Evolutionary conservation across 2,329 filamentous ascomycete species (phyloP), one percentile per base, ranked within the genome.

Genomic region (Pyrenochaeta sp.): DNA sequence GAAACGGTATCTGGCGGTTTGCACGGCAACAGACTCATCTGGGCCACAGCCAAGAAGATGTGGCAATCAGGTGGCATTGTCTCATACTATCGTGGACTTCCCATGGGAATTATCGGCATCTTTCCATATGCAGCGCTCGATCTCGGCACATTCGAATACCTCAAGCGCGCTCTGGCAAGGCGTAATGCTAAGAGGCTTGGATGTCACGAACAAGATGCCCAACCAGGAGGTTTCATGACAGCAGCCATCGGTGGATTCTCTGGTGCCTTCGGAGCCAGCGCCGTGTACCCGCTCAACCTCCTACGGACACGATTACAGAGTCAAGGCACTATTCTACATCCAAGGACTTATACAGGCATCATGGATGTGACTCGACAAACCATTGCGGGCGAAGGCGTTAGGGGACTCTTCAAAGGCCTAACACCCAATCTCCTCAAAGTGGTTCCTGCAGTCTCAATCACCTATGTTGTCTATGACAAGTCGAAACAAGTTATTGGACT

Each of bases 51-150:
- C 3, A 81, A 83, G 67, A 96, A 91, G 69, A 96, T 99, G 87
- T 90, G 86, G 78, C 81, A 80, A 27, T 82, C 85, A 46, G 88
- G 89, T 45, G 90, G 90, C 15, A 57, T 92, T 19, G 78, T 82
- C 21, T 81, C 89, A 6, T 93, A 91, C 52, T 99, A 97, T 71
- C 90, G 93, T 40, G 94, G 94, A 27, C 81, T 99, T 22, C 92
- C 91, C 0, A 94, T 97, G 83, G 94, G 94, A 11, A 80, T 99
- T 3, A 76, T 96, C 36, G 94, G 94, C 68, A 96, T 97, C 85
- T 99, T 99, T 63, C 94, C 94, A 0, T 99, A 97, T 71, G 93
- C 91, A 28, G 94, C 94, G 35, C 95, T 99, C 65, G 94, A 99
- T 67, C 87, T 99, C 63, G 90, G 90, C 54, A 96, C 90, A 0